A percentile compares a stretch with the other conserved stretches of the same genome.
phyloP scores from a whole-genome alignment of 352 stramenopile species.

The Phytophthora europaea region DNA sequence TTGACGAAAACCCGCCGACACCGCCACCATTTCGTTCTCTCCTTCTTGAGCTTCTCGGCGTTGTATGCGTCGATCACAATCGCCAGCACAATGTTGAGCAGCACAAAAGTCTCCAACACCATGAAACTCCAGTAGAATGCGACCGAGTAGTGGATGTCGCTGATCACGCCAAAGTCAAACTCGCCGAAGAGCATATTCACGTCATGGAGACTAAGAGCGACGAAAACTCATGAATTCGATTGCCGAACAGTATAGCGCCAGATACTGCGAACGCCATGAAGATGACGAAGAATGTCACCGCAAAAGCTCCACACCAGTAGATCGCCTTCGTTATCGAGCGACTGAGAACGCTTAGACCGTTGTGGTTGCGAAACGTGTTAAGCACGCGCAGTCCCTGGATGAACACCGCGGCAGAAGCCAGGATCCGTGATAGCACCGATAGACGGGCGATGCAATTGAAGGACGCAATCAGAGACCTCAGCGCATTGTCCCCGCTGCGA shows the following conservation, averaged over 20 bases:
- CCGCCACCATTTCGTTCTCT: conserved; percentile 32
- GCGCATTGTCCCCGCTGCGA: conserved; percentile 8
- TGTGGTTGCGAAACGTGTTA: conserved; percentile 59
- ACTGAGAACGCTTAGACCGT: conserved; percentile 37
- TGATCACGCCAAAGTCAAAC: conserved; percentile 51
- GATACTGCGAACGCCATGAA: conserved; percentile 6
- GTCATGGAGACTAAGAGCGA: background rate
- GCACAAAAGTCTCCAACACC: conserved; percentile 60
- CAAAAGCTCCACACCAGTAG: background rate
- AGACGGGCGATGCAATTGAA: conserved; percentile 39
- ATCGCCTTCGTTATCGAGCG: background rate
- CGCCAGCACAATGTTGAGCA: conserved; percentile 77
- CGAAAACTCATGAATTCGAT: conserved; percentile 6
- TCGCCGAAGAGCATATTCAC: conserved; percentile 63
- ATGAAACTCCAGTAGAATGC: conserved; percentile 76
- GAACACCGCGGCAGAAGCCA: conserved; percentile 47
- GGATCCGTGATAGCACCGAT: conserved; percentile 37
- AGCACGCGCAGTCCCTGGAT: conserved; percentile 47
- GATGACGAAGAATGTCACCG: background rate
- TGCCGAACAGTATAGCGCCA: conserved; percentile 1
- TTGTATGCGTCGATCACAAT: conserved; percentile 70
- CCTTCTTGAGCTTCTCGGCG: conserved; percentile 40
- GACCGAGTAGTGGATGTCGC: conserved; percentile 48
- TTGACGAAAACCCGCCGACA: conserved; percentile 16
- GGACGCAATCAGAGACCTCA: conserved; percentile 8